Evolutionary conservation across 1,284 basidiomycete genomes (phyloP).

Genomic region (Ceratorhiza oryzae-sativae): DNA sequence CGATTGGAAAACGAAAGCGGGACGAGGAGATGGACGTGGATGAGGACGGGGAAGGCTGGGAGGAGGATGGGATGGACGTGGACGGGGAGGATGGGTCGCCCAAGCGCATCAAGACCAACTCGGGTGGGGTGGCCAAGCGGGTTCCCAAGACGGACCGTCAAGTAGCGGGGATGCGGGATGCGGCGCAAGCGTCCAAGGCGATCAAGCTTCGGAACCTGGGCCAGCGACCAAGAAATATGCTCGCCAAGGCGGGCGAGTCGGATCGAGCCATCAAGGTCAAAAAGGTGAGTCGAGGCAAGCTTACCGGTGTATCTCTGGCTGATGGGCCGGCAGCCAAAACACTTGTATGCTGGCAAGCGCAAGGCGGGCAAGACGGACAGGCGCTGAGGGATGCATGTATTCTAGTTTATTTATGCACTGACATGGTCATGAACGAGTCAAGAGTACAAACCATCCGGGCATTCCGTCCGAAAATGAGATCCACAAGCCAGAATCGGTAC

Average conservation of each 20-base stretch:
- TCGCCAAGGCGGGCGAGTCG: slow-evolving; percentile 87
- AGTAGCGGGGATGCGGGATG: slow-evolving; percentile 79
- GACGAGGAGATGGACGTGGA: slow-evolving; percentile 60
- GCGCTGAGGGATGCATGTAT: slow-evolving; percentile 57
- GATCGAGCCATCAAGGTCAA: slow-evolving; percentile 82
- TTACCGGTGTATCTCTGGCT: slow-evolving; percentile 13
- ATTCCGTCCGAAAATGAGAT: not conserved
- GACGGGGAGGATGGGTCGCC: slow-evolving; percentile 56
- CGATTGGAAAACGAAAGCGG: slow-evolving; percentile 71
- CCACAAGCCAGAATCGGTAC: not conserved
- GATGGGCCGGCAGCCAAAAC: slow-evolving; percentile 66
- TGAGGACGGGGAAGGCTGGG: slow-evolving; percentile 58
- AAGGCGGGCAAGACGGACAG: slow-evolving; percentile 87
- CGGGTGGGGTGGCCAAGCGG: slow-evolving; percentile 62
- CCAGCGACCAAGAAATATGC: slow-evolving; percentile 83
- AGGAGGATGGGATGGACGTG: slow-evolving; percentile 50
- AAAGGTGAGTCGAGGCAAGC: slow-evolving; percentile 64
- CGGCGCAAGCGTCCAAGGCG: slow-evolving; percentile 80
- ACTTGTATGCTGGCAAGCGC: slow-evolving; percentile 88
- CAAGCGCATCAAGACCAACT: slow-evolving; percentile 69
- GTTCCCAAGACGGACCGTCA: slow-evolving; percentile 75
- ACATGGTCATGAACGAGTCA: no score
- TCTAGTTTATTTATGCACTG: slow-evolving; percentile 21
- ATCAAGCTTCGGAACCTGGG: slow-evolving; percentile 82
- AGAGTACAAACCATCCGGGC: not conserved